A percentile compares a stretch with the other conserved stretches of the same genome.
Conservation (phyloP, 257 asterid genomes). For the Primulina eburnea region DNA sequence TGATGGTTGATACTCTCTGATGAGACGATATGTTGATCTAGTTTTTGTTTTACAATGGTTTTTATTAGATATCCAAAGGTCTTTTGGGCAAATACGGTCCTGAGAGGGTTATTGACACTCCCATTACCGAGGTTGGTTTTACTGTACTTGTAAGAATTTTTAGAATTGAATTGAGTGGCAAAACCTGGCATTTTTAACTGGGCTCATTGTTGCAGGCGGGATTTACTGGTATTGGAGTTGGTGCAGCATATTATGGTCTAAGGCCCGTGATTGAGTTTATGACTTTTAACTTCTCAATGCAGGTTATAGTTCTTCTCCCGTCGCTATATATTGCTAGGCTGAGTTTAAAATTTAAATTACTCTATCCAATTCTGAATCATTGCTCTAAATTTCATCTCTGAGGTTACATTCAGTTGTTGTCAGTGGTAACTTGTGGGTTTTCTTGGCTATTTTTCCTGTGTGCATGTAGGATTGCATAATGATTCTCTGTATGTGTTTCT, state of each 20-base stretch:
- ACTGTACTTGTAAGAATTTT: background rate
- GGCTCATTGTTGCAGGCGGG: conserved; percentile 64
- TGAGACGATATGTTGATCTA: conserved; percentile 3
- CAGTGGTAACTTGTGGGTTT: conserved; percentile 2
- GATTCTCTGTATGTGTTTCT: too few relatives aligned
- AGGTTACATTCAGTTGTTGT: conserved; percentile 10
- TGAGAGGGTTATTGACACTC: conserved; percentile 82
- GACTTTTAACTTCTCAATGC: conserved; percentile 99
- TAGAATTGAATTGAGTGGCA: conserved; percentile 13
- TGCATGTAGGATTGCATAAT: background rate
- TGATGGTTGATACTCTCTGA: conserved; percentile 1
- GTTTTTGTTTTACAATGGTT: conserved; percentile 7
- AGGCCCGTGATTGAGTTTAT: conserved; percentile 86
- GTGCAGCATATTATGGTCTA: conserved; percentile 94
- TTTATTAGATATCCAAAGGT: conserved; percentile 75
- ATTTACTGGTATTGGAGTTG: conserved; percentile 91
- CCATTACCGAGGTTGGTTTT: conserved; percentile 85
- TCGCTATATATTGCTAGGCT: conserved; percentile 13
- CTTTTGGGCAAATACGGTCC: conserved; percentile 92
- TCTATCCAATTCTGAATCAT: conserved; percentile 10
- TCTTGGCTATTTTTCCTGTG: background rate
- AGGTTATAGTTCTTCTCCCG: conserved; percentile 44
- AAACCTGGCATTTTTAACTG: conserved; percentile 18
- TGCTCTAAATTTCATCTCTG: background rate
- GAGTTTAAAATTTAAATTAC: background rate